Evolutionary conservation across 2,329 filamentous ascomycete genomes (phyloP), one percentile per base, ranked within the genome.

Genomic region (Aspergillus felis): DNA sequence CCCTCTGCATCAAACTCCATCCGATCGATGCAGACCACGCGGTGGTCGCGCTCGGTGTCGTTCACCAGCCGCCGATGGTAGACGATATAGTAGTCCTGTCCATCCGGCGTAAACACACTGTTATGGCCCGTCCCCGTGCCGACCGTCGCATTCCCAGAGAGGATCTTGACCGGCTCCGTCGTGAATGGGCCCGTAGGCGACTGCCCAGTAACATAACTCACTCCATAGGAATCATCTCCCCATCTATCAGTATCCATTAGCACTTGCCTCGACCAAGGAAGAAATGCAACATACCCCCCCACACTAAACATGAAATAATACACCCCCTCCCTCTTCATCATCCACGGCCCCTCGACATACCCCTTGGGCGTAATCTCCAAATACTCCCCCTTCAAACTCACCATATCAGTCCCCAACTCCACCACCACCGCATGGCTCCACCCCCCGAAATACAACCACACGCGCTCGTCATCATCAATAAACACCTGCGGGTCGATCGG

Each of bases 251-350:
- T 4, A 3, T 3, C 29, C 17, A 47, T 14, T 4, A 12, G 14
- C 32, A 29, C 46, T 32, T 29, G 24, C 20, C 14, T 7, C 14
- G 41, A 49, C 17, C 2, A 17, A 32, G n/a, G 22, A 22, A 22
- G 22, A 22, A 22, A 2, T 22, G 22, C 20, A 10, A 67, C 68
- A 48, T 28, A 72, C 51, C 67, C 73, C 22, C 77, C 77, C 44
- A 78, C 76, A 32, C 74, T 77, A 73, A 76, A 79, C 74, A 79
- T 75, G 55, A 77, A 72, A 58, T 79, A 79, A 62, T 79, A 79
- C 3, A 68, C 64, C 25, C 73, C 76, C 3, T 69, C 64, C 10
- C 75, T 70, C 64, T 78, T 79, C 60, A 79, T 60, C 74, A 79
- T 75, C 67, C 74, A 77, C 28, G 76, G 68, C 2, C 75, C 77